Evolutionary conservation across 441 rosid species (phyloP).

Genomic region (Pelargonium myrrhifolium): DNA sequence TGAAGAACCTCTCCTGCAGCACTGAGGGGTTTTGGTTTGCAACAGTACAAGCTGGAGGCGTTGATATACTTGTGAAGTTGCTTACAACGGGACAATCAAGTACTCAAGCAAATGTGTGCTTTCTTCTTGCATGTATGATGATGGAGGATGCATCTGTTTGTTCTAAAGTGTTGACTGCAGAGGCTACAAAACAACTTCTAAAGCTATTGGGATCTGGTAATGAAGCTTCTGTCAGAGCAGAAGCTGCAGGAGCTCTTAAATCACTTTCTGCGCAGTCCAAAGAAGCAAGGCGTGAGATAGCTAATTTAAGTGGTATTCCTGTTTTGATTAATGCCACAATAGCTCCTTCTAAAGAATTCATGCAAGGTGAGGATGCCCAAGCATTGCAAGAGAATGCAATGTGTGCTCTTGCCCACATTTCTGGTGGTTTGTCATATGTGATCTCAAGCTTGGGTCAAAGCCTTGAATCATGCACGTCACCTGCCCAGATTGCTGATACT

Average conservation of each 20-base stretch:
- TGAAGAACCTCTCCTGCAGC: conserved; percentile 83
- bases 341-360: conserved; percentile 98
- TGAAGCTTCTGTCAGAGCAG: conserved; percentile 95
- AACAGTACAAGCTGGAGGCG: conserved; percentile 92
- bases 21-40: conserved; percentile 94
- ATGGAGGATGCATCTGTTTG: conserved; percentile 92
- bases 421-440: conserved; percentile 96
- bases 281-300: conserved; percentile 92
- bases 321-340: conserved; percentile 90
- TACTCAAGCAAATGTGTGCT: conserved; percentile 85
- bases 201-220: conserved; percentile 91
- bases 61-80: conserved; percentile 92
- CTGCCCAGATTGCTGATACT: conserved; percentile 96
- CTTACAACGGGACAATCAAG: conserved; percentile 76
- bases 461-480: conserved; percentile 94
- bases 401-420: conserved; percentile 98
- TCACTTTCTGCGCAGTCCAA: conserved; percentile 90
- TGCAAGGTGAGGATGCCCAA: conserved; percentile 99
- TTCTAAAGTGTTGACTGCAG: conserved; percentile 75
- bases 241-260: conserved; percentile 97
- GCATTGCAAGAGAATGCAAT: conserved; percentile 98
- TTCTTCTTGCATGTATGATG: conserved; percentile 96
- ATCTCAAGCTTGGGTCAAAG: conserved; percentile 99
- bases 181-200: conserved; percentile 81
- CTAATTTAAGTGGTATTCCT: conserved; percentile 86